Base-by-base conservation (phyloP, 768 basidiomycete species). In the Boletus sp. region DNA sequence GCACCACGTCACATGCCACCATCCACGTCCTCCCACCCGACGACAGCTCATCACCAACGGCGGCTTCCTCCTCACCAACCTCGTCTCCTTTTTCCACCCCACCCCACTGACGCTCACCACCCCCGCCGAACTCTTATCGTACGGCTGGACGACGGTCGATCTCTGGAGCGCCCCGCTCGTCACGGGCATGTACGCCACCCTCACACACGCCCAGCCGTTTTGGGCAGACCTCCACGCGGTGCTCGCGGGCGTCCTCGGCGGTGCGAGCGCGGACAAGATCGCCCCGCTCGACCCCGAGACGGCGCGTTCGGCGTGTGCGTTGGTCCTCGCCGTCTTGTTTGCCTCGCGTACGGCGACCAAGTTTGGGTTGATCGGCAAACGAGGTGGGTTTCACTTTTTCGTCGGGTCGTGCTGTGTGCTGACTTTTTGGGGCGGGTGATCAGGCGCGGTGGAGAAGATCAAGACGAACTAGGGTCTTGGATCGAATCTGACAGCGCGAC, bases 141-240 rank as follows among this genome's bases (percentile, higher is more conserved):
- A 87, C 55, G 94, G 94, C 12, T 96, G 94, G 94, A 88, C 85
- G 42, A 83, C 85, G 24, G 81, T 84, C 0, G 94, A 96, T 67
- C 70, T 94, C 32, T 96, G 94, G 93, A 83, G 83, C 71, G 92
- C 94, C 9, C 86, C 92, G 7, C 73, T 86, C 62, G 75, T 86
- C 63, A 92, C 92, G 11, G 89, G 78, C 1, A 67, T 94, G 10
- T 94, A 91, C 67, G 86, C 93, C 52, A 81, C 86, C 55, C 79
- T 94, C 50, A 94, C 92, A 9, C 91, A 94, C 60, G 86, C 90
- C 2, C 92, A 95, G 68, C 89, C 92, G 0, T 89, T 89, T 71
- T 94, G 86, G 87, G 82, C 80, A 1, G 83, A 87, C 30, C 52
- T 79, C 40, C 85, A 88, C 60, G 58, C 67, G 5, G 65, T 84